Evolutionary conservation across 768 basidiomycete species (phyloP), one percentile per base, ranked within the genome.

Genomic region (Leccinum uliginosum): DNA sequence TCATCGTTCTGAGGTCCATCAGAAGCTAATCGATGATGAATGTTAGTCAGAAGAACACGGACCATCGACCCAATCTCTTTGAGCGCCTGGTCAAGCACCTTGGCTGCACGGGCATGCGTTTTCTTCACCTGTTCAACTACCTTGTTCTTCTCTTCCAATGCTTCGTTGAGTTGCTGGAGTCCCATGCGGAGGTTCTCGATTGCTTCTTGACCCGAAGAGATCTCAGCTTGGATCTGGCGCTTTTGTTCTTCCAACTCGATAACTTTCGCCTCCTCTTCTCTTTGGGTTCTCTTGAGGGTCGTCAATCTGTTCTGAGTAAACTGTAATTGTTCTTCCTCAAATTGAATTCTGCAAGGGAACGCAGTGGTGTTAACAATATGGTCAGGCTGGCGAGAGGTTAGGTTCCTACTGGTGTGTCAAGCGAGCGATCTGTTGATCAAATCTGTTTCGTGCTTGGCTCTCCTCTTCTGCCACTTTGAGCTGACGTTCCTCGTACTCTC

Each of bases 401-500:
- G 24, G 85, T 54, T 10, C 63, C 44, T 68, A 93, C 94, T 92
- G 89, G 72, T 95, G 91, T 2, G 81, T 84, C 55, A 98, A 75
- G 9, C 95, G 80, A 0, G 89, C 87, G 57, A 95, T 89, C 69
- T 95, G 93, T 5, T 86, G 89, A 61, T 93, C 87, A 62, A 84
- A 96, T 48, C 87, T 81, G 61, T 94, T 73, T 56, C 91, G 76
- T 8, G 89, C 90, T 63, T 90, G 91, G 65, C 83, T 90, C 70
- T 93, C 93, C 64, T 91, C 90, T 71, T 93, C 87, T 0, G 91
- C 92, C 23, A 91, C 82, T 70, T 87, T 90, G 29, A 98, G 76
- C 66, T 96, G 93, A 21, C 89, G 84, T 67, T 93, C 89, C 72
- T 98, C 96, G 68, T 95, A 99, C 63, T 95, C 92, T 26, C 95